Evolutionary conservation across 23 red algal genomes (phyloP).

Genomic region (Cyanidioschyzon merolae): DNA sequence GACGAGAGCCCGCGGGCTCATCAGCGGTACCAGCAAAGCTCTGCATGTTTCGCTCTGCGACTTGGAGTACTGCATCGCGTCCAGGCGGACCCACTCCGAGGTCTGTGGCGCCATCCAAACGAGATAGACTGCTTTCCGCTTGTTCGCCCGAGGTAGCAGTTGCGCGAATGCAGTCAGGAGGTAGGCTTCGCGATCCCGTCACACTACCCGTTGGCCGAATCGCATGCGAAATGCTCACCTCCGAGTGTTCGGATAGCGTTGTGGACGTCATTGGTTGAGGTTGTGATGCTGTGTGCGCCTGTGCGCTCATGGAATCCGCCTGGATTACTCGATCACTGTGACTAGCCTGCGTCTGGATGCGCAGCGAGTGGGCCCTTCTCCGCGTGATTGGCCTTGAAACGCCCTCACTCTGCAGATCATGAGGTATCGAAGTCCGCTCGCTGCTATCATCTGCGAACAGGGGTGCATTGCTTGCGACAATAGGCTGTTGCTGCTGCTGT

Average conservation of each 20-base stretch:
- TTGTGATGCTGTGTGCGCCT: not conserved
- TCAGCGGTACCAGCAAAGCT: too few species aligned
- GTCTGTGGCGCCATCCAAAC: not conserved
- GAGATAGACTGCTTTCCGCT: not conserved
- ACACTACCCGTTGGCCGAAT: conserved; percentile 5
- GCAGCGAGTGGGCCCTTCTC: not conserved
- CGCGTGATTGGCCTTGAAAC: not conserved
- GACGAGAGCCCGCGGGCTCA: not conserved
- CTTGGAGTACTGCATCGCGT: too few species aligned
- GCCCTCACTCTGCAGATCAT: too few species aligned
- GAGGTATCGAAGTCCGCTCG: too few species aligned
- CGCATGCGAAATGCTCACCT: conserved; percentile 6
- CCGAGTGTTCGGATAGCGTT: conserved; percentile 1
- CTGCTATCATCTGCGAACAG: too few species aligned
- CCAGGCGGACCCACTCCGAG: too few species aligned
- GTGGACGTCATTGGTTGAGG: conserved; percentile 3
- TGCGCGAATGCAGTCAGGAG: not conserved
- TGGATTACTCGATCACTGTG: not conserved
- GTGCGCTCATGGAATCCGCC: not conserved
- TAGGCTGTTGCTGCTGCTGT: too few species aligned
- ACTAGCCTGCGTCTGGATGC: not conserved
- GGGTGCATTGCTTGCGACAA: too few species aligned
- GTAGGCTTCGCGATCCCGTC: not conserved
- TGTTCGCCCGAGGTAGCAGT: not conserved
- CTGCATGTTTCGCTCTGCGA: too few species aligned